A percentile compares a stretch with the other conserved stretches of the same genome.
Conservation (phyloP, 495 filamentous ascomycete species). For the Jackrogersella multiformis region DNA sequence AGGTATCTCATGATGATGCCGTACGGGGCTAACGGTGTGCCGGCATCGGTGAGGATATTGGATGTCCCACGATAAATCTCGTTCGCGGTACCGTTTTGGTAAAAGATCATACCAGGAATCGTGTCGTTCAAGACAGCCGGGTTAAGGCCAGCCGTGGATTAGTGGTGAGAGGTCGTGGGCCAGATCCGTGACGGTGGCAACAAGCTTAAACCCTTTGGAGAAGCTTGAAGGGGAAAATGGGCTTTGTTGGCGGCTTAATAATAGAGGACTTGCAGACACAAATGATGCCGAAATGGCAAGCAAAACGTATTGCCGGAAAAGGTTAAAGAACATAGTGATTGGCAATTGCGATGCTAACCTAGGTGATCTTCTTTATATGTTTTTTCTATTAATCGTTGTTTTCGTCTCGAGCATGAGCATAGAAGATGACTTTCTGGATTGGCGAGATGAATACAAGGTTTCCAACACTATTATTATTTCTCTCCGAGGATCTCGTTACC, state of each 20-base stretch:
- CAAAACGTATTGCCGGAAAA: background rate
- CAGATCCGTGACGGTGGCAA: constrained; percentile 43
- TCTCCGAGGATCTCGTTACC: background rate
- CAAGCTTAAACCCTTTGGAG: constrained; percentile 46
- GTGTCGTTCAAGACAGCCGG: constrained; percentile 43
- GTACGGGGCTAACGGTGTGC: constrained; percentile 42
- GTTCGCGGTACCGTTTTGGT: constrained; percentile 49
- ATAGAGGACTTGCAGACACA: background rate
- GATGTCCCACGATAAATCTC: constrained; percentile 27
- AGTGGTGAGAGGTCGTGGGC: constrained; percentile 40
- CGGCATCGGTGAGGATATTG: constrained; percentile 47
- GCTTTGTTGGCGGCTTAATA: background rate
- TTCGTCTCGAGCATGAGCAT: background rate
- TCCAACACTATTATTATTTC: background rate
- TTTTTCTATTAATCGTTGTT: background rate
- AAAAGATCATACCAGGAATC: constrained; percentile 43
- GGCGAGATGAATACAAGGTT: background rate
- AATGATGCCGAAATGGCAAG: constrained; percentile 7
- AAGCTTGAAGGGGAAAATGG: constrained; percentile 14
- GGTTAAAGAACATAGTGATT: background rate
- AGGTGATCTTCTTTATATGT: background rate
- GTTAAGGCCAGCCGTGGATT: constrained; percentile 41
- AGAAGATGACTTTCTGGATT: background rate
- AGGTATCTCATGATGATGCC: constrained; percentile 36
- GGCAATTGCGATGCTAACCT: background rate